Evolutionary conservation across 768 basidiomycete genomes (phyloP).

Genomic region (Lactarius vividus): DNA sequence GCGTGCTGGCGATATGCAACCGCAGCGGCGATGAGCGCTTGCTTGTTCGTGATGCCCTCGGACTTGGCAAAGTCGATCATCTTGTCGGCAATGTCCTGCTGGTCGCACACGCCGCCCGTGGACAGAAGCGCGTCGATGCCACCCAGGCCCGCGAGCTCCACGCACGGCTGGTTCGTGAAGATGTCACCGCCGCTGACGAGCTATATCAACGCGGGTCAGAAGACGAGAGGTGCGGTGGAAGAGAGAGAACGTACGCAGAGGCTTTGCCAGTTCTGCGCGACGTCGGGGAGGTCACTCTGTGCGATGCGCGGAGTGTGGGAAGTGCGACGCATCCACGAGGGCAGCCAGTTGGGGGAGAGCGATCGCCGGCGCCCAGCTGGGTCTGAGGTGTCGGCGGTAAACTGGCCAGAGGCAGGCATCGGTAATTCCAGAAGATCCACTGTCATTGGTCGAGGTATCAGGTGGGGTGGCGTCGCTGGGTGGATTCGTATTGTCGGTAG

Average conservation of each 20-base stretch:
- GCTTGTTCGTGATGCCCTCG: constrained; percentile 39
- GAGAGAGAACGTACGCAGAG: constrained; percentile 36
- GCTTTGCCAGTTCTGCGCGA: constrained; percentile 44
- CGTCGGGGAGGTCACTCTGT: constrained; percentile 38
- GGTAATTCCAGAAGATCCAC: background rate
- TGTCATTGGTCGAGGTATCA: background rate
- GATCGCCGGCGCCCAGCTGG: constrained; percentile 19
- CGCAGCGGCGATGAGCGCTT: constrained; percentile 43
- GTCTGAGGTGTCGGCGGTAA: constrained; percentile 9
- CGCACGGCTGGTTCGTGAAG: constrained; percentile 42
- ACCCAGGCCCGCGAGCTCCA: constrained; percentile 40
- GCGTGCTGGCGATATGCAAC: constrained; percentile 44
- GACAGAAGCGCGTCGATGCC: constrained; percentile 47
- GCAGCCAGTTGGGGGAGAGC: constrained; percentile 7
- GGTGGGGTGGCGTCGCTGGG: background rate
- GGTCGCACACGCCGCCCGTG: constrained; percentile 46
- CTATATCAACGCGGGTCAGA: background rate
- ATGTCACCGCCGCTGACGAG: constrained; percentile 42
- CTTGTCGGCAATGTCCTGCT: constrained; percentile 47
- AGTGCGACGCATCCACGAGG: background rate
- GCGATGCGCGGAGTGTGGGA: constrained; percentile 30
- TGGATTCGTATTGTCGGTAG: background rate
- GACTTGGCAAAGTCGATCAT: constrained; percentile 54
- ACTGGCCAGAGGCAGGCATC: constrained; percentile 5
- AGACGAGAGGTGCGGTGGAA: too few species aligned